phyloP scores from a whole-genome alignment of 768 basidiomycete species.

The Russula sp. region DNA sequence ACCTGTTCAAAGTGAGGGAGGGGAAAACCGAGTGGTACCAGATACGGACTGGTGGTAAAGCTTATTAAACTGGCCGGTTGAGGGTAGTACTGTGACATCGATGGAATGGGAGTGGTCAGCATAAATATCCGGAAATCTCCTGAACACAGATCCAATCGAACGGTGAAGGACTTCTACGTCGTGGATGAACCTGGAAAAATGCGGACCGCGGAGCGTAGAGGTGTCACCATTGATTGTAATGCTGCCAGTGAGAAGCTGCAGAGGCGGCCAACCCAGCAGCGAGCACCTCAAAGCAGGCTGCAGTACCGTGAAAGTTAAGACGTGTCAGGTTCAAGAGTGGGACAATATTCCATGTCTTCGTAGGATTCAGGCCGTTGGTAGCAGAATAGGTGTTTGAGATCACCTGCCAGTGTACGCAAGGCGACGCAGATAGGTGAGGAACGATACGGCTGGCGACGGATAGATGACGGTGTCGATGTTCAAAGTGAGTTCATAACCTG shows the following conservation, averaged over 20 bases:
- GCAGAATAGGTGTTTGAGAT: no score
- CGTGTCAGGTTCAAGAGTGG: neutral
- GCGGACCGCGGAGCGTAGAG: neutral
- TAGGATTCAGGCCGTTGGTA: neutral
- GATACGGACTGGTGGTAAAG: no score
- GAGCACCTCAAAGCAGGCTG: neutral
- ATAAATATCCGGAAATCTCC: no score
- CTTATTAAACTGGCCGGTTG: no score
- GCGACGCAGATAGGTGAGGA: no score
- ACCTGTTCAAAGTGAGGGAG: slow-evolving; percentile 28
- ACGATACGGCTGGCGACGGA: no score
- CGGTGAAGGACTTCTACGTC: neutral
- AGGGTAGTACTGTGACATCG: no score
- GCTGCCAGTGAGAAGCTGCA: neutral
- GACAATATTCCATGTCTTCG: neutral
- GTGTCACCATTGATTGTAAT: neutral
- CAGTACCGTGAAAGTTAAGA: neutral
- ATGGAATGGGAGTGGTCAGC: no score
- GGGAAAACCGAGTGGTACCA: neutral
- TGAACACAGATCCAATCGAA: no score
- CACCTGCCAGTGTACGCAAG: neutral
- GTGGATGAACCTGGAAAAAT: neutral
- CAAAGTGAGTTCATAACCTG: neutral
- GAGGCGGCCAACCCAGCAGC: neutral
- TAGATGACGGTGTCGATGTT: no score